Percentiles rank a stretch among this genome's conserved stretches.
Evolutionary conservation across 352 stramenopile genomes (phyloP).

Genomic region (Globisporangium emineosum): DNA sequence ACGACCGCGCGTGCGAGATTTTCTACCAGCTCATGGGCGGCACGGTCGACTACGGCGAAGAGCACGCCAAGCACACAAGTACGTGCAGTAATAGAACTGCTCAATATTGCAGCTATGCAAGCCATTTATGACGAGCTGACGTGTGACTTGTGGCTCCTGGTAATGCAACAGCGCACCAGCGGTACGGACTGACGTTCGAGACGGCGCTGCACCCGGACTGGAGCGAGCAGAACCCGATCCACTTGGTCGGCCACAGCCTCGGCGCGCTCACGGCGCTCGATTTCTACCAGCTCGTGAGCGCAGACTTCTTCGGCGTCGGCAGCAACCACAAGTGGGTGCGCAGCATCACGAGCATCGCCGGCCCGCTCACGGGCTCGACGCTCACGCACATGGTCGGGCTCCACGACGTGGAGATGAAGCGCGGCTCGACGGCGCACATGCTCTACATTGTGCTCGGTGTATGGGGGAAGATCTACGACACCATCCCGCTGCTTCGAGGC

Average conservation of each 20-base stretch:
- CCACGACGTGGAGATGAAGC: constrained; percentile 26
- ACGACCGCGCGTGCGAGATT: constrained; percentile 62
- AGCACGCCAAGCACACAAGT: constrained; percentile 26
- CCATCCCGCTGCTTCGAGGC: constrained; percentile 31
- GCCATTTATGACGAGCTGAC: background rate
- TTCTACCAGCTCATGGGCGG: constrained; percentile 68
- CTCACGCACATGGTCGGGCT: constrained; percentile 52
- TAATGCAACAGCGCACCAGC: constrained; percentile 24
- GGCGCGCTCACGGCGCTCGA: constrained; percentile 66
- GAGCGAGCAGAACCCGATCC: constrained; percentile 48
- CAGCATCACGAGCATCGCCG: constrained; percentile 60
- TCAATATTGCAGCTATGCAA: too few relatives aligned
- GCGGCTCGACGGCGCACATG: constrained; percentile 29
- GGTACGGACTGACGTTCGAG: constrained; percentile 40
- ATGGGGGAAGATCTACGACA: constrained; percentile 39
- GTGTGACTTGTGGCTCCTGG: background rate
- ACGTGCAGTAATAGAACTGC: too few relatives aligned
- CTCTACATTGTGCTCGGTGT: constrained; percentile 34
- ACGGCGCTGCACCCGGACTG: constrained; percentile 34
- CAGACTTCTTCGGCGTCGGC: constrained; percentile 56
- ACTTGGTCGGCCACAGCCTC: constrained; percentile 62
- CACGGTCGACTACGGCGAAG: constrained; percentile 56
- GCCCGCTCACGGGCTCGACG: constrained; percentile 49
- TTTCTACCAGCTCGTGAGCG: constrained; percentile 63
- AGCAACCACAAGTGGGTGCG: constrained; percentile 50